Percentiles rank a stretch among this genome's conserved stretches.
phyloP scores from a whole-genome alignment of 75 land plant genomes.

The Sequoia sempervirens region DNA sequence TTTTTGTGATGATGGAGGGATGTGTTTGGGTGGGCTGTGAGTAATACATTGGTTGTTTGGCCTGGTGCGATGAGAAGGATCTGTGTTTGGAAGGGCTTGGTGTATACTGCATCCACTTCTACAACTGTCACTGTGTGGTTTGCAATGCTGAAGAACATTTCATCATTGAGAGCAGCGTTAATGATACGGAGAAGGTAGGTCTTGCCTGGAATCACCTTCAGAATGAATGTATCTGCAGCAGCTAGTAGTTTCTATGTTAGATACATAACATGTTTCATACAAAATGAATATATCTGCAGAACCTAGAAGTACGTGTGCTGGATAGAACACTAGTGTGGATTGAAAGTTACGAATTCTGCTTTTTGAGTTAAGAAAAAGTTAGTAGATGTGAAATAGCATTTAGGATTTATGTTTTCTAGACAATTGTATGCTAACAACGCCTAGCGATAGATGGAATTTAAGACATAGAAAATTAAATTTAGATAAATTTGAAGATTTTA shows the following conservation, averaged over 20 bases:
- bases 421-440: too few relatives aligned
- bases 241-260: too few relatives aligned
- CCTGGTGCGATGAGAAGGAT: conserved; percentile 41
- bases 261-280: not conserved
- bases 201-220: conserved; percentile 43
- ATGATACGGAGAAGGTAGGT: conserved; percentile 55
- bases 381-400: too few relatives aligned
- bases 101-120: conserved; percentile 42
- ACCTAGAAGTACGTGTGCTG: too few relatives aligned
- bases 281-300: not conserved
- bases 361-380: too few relatives aligned
- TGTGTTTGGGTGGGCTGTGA: conserved; percentile 14
- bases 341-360: too few relatives aligned
- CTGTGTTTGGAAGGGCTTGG: conserved; percentile 34
- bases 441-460: too few relatives aligned
- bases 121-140: conserved; percentile 50
- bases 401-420: too few relatives aligned
- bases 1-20: conserved; percentile 8
- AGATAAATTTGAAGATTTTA: too few relatives aligned
- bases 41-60: conserved; percentile 51
- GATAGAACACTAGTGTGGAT: too few relatives aligned
- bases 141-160: conserved; percentile 56
- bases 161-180: conserved; percentile 61
- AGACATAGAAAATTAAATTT: too few relatives aligned
- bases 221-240: conserved; percentile 41